These are phyloP conservation scores for Aspergillus kassunensis DNA, from an alignment of 495 filamentous ascomycete genomes.

Conservation along the genomic window DNA sequence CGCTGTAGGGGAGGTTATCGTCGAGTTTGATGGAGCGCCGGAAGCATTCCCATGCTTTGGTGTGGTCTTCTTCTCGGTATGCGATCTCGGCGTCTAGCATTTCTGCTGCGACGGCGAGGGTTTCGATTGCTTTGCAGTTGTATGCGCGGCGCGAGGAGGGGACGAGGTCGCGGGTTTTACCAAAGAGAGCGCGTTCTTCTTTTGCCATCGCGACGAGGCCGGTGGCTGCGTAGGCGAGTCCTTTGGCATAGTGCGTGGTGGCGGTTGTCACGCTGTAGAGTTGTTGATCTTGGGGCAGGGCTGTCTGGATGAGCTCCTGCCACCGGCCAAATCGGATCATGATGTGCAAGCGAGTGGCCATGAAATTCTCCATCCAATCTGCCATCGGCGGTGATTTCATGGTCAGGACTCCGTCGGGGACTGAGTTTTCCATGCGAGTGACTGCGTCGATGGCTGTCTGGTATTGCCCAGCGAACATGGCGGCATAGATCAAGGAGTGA, in stretches of 20 bases:
- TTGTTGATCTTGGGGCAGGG: conserved; percentile 43
- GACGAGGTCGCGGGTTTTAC: conserved; percentile 42
- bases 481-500: conserved; percentile 66
- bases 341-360: conserved; percentile 59
- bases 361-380: conserved; percentile 65
- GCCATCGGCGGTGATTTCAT: conserved; percentile 51
- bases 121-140: conserved; percentile 59
- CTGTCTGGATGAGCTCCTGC: conserved; percentile 51
- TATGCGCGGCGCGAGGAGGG: conserved; percentile 54
- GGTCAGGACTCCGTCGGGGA: conserved; percentile 55
- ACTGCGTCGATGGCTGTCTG: conserved; percentile 53
- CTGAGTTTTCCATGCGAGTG: conserved; percentile 44
- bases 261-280: conserved; percentile 63
- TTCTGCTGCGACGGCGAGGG: conserved; percentile 52
- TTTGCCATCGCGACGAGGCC: conserved; percentile 44
- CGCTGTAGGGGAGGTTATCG: conserved; percentile 54
- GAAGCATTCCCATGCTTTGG: conserved; percentile 11
- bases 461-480: conserved; percentile 64
- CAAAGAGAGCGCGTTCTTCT: conserved; percentile 41
- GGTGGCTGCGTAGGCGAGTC: conserved; percentile 56
- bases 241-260: conserved; percentile 63
- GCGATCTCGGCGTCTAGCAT: conserved; percentile 69
- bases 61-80: conserved; percentile 55
- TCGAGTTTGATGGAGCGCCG: background rate
- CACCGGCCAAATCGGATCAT: conserved; percentile 64